These are phyloP conservation scores for Tritrichomonas musculus DNA, from an alignment of 208 protist genomes.

Conservation along the genomic window DNA sequence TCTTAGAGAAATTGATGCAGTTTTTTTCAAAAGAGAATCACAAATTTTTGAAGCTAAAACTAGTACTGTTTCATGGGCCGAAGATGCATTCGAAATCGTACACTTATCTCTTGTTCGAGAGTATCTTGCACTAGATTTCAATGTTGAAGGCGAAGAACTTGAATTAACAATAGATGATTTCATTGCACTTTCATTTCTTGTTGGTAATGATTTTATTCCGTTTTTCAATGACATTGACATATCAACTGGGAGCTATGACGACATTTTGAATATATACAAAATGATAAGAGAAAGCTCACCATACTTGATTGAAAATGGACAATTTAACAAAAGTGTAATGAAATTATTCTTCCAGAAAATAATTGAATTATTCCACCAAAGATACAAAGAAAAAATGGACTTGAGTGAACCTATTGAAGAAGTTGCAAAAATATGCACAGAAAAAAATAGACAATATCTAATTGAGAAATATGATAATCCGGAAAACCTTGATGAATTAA, in stretches of 20 bases:
- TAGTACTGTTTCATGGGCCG: too few relatives aligned
- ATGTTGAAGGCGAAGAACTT: neutral
- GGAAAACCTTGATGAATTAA: neutral
- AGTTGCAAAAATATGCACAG: neutral
- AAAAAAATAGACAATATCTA: neutral
- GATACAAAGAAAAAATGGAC: too few relatives aligned
- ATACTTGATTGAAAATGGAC: too few relatives aligned
- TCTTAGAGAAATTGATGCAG: constrained; percentile 80
- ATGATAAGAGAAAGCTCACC: neutral
- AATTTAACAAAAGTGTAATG: too few relatives aligned
- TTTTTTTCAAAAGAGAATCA: constrained; percentile 9
- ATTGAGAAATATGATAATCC: neutral
- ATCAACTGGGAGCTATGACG: neutral
- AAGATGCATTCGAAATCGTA: neutral
- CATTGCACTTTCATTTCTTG: neutral
- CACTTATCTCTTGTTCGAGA: neutral
- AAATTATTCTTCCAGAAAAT: too few relatives aligned
- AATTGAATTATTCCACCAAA: too few relatives aligned
- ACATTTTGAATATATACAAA: neutral
- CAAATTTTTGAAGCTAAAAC: neutral
- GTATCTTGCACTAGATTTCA: neutral
- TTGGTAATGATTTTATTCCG: neutral
- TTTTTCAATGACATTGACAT: neutral
- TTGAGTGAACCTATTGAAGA: neutral
- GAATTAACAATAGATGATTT: constrained; percentile 12